These are phyloP conservation scores for Penicillium fimorum DNA, from an alignment of 495 filamentous ascomycete species.

Conservation along the genomic window DNA sequence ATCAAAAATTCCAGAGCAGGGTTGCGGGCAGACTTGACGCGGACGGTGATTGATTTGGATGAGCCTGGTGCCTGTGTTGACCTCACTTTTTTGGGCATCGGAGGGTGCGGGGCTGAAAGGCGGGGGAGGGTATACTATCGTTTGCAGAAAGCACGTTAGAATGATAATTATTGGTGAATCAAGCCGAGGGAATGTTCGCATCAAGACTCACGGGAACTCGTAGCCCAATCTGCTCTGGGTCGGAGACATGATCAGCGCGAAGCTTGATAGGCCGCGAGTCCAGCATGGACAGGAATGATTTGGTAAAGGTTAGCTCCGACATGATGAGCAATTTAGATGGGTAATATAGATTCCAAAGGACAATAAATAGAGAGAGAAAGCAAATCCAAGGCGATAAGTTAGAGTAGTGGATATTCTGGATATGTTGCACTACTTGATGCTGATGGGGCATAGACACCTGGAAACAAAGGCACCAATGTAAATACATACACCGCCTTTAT, in stretches of 20 bases:
- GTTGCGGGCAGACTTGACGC: slow-evolving; percentile 73
- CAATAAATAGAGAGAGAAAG: not conserved
- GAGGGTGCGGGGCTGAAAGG: slow-evolving; percentile 48
- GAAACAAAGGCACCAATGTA: slow-evolving; percentile 2
- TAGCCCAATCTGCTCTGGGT: slow-evolving; percentile 69
- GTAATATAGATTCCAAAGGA: not conserved
- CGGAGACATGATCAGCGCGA: slow-evolving; percentile 78
- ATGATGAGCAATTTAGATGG: slow-evolving; percentile 43
- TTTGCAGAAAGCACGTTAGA: slow-evolving; percentile 15
- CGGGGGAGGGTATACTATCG: slow-evolving; percentile 45
- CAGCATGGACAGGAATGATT: slow-evolving; percentile 74
- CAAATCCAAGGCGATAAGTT: not conserved
- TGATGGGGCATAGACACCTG: slow-evolving; percentile 5
- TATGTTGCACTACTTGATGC: not conserved
- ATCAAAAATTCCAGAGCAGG: slow-evolving; percentile 63
- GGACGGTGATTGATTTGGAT: slow-evolving; percentile 54
- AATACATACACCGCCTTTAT: slow-evolving; percentile 31
- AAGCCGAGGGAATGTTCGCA: slow-evolving; percentile 6
- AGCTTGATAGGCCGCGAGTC: slow-evolving; percentile 76
- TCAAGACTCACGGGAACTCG: slow-evolving; percentile 62
- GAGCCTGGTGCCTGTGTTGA: slow-evolving; percentile 43
- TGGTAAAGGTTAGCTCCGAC: slow-evolving; percentile 84
- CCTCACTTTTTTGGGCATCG: slow-evolving; percentile 49
- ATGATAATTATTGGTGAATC: slow-evolving; percentile 3
- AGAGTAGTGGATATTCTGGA: not conserved